Conservation (phyloP, 164 flowering plant genomes). For the Sextonia rubra region DNA sequence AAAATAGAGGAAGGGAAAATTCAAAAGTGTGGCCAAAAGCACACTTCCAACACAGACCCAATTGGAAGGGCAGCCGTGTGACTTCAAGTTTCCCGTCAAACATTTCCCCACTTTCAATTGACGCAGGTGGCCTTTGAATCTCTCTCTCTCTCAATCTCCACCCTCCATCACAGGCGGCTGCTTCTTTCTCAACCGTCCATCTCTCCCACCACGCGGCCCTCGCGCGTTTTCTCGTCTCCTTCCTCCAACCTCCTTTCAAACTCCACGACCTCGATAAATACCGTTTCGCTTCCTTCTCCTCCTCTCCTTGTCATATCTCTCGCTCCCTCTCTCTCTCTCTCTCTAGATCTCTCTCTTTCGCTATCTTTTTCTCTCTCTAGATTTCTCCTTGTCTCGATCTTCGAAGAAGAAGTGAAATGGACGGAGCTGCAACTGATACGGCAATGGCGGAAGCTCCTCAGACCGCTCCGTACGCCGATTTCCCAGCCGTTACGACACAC, state of each 20-base stretch:
- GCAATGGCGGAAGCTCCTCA: constrained; percentile 25
- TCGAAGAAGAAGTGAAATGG: constrained; percentile 2
- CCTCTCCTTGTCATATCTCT: too few relatives aligned
- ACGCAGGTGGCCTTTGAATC: background rate
- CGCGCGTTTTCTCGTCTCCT: background rate
- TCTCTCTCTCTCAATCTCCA: background rate
- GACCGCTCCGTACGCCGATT: constrained; percentile 28
- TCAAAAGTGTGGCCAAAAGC: too few relatives aligned
- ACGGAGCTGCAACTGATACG: constrained; percentile 11
- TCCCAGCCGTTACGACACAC: constrained; percentile 49
- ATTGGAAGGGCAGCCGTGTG: too few relatives aligned
- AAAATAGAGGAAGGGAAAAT: too few relatives aligned
- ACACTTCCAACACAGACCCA: too few relatives aligned
- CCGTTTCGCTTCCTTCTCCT: background rate
- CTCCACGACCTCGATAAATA: background rate
- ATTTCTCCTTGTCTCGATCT: background rate
- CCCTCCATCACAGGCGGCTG: constrained; percentile 4
- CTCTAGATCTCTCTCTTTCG: background rate
- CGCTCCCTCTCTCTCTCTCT: background rate
- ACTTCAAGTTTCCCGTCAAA: constrained; percentile 1
- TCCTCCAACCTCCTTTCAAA: background rate
- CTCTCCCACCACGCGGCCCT: background rate
- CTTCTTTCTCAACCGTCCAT: background rate
- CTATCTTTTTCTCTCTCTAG: background rate
- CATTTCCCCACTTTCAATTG: background rate